Base-by-base conservation (phyloP, 176 grass and related monocot genomes). In the Ensete glaucum region DNA sequence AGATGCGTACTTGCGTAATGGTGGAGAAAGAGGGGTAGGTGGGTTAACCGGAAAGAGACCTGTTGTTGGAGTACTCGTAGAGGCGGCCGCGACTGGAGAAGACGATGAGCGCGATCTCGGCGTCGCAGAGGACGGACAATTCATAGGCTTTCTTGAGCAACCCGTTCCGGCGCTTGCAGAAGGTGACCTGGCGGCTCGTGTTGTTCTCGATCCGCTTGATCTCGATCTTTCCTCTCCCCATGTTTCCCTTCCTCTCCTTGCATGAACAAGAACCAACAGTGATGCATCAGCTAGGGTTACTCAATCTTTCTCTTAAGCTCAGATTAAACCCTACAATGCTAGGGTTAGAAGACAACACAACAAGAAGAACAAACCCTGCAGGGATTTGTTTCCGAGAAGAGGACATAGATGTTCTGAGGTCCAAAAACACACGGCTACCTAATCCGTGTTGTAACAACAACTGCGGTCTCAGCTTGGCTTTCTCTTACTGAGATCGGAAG, bases 151-250 rank as follows among this genome's bases (percentile, higher is more conserved):
- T 87, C 71, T 87, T 87, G 60, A 87, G 85, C 53, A 87, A 51
- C 49, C 85, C 85, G 52, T 83, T 87, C 52, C 85, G 77, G 59
- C 85, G 73, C 81, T 87, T 87, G 85, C 85, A 87, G 68, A 87
- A 87, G 8, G 85, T 87, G 2, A 87, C 85, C 63, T 87, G 85
- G n/a, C 85, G 76, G 72, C 80, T 87, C 13, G 85, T 87, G 19
- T 54, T 83, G 85, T 87, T 87, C 74, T 87, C 85, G 62, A 87
- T 87, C 68, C 85, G 55, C 81, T 87, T 87, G 24, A 87, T 87
- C 85, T 87, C 85, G 53, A 87, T 87, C 80, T 87, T 87, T 80
- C 85, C 85, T 19, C 85, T 87, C 50, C 85, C 85, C 85, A 87
- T 87, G 62, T 11, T 62, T 74, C 23, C 34, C 20, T 64, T 16